phyloP scores from a whole-genome alignment of 176 grass and related monocot species.

The Aechmea fasciata region DNA sequence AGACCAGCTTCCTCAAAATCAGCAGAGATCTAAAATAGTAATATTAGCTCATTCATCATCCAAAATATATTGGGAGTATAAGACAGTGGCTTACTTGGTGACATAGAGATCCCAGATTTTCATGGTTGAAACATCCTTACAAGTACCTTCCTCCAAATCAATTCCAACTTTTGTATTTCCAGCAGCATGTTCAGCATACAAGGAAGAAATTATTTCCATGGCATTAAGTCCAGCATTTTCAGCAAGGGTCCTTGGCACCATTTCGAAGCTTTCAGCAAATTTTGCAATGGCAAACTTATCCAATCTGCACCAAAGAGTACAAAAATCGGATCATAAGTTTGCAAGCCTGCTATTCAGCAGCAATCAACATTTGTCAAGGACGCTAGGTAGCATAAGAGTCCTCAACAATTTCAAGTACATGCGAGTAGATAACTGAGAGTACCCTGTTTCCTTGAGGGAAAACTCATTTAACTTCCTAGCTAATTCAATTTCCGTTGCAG shows the following conservation, averaged over 20 bases:
- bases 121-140: conserved; percentile 58
- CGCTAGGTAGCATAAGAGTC: too few species aligned
- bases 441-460: conserved; percentile 92
- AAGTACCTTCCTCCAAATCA: conserved; percentile 66
- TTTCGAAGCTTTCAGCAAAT: conserved; percentile 94
- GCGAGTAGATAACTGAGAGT: background rate
- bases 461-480: conserved; percentile 85
- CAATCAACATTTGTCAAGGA: too few species aligned
- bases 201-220: conserved; percentile 88
- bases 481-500: conserved; percentile 83
- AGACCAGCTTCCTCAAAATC: too few species aligned
- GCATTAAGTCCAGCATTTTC: conserved; percentile 83
- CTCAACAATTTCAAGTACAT: too few species aligned
- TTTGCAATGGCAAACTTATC: conserved; percentile 95
- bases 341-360: too few species aligned
- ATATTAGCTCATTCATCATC: background rate
- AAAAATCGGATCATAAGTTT: background rate
- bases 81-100: conserved; percentile 57
- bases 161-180: conserved; percentile 65
- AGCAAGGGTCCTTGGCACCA: conserved; percentile 82
- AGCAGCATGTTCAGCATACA: conserved; percentile 88
- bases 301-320: conserved; percentile 37
- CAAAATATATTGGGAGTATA: background rate
- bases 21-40: too few species aligned
- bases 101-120: conserved; percentile 90